These are phyloP conservation scores for Scutellaria galericulata DNA, from an alignment of 257 asterid species.

Conservation along the genomic window DNA sequence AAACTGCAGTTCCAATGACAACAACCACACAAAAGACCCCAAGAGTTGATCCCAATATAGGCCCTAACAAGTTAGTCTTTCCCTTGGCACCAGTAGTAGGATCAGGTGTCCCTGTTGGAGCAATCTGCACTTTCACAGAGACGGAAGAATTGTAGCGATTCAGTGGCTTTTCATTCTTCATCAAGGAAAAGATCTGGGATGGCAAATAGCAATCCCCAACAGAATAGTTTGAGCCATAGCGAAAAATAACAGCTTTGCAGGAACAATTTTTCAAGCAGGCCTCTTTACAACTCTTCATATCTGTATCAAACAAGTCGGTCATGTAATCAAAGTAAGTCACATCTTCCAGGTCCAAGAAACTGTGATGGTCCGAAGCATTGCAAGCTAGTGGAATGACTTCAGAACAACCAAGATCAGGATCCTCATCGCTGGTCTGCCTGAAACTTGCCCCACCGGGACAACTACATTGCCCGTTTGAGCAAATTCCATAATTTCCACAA, in stretches of 20 bases:
- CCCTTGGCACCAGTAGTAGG: background rate
- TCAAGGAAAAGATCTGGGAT: constrained; percentile 44
- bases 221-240: constrained; percentile 33
- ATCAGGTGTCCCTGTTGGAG: background rate
- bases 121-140: constrained; percentile 23
- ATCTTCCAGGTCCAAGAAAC: constrained; percentile 40
- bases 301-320: constrained; percentile 7
- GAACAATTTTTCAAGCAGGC: constrained; percentile 49
- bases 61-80: constrained; percentile 17
- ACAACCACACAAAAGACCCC: constrained; percentile 21
- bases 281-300: constrained; percentile 39
- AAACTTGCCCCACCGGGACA: constrained; percentile 42
- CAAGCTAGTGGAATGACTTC: constrained; percentile 39
- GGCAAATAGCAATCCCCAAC: constrained; percentile 47
- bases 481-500: constrained; percentile 52
- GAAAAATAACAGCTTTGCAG: constrained; percentile 56
- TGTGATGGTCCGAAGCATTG: constrained; percentile 31
- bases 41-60: constrained; percentile 30
- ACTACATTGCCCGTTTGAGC: constrained; percentile 45
- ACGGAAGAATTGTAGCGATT: constrained; percentile 28
- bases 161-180: constrained; percentile 30
- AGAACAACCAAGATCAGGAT: constrained; percentile 53
- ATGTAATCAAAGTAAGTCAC: constrained; percentile 39
- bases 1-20: constrained; percentile 8
- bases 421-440: constrained; percentile 20